Conservation (phyloP, 495 filamentous ascomycete species). For the Penicillium manginii region DNA sequence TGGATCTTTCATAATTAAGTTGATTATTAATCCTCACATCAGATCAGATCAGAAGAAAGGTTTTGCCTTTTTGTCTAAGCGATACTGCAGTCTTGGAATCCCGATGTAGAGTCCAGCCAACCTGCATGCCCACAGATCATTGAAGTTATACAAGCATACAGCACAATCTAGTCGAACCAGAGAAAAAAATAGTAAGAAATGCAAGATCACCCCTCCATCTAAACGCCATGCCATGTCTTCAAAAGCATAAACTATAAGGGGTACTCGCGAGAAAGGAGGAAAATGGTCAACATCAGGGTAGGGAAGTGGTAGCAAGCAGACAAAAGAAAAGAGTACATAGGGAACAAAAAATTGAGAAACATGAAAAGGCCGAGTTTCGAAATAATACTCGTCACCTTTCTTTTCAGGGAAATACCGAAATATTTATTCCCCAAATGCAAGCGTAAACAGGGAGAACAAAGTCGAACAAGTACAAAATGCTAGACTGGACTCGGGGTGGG, state of each 20-base stretch:
- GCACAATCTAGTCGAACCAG: conserved; percentile 3
- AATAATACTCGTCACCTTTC: too few species aligned
- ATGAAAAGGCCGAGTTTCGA: too few species aligned
- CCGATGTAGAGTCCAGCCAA: conserved; percentile 1
- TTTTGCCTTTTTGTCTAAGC: background rate
- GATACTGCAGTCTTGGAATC: conserved; percentile 5
- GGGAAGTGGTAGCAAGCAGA: background rate
- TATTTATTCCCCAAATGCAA: background rate
- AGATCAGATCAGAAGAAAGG: background rate
- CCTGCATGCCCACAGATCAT: conserved; percentile 4
- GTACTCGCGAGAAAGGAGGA: conserved; percentile 29
- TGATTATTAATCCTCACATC: background rate
- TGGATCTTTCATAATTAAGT: background rate
- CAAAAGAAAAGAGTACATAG: conserved; percentile 15
- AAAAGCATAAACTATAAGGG: conserved; percentile 28
- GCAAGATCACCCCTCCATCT: conserved; percentile 23
- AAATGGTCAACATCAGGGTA: background rate
- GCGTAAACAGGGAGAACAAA: background rate
- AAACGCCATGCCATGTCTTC: conserved; percentile 33
- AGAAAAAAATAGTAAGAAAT: conserved; percentile 10
- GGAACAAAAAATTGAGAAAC: conserved; percentile 4
- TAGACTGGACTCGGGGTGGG: too few species aligned
- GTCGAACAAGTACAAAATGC: background rate
- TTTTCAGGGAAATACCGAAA: too few species aligned
- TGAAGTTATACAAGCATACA: conserved; percentile 4